Evolutionary conservation across 2,329 filamentous ascomycete genomes (phyloP).

Genomic region (Monilinia fructigena): DNA sequence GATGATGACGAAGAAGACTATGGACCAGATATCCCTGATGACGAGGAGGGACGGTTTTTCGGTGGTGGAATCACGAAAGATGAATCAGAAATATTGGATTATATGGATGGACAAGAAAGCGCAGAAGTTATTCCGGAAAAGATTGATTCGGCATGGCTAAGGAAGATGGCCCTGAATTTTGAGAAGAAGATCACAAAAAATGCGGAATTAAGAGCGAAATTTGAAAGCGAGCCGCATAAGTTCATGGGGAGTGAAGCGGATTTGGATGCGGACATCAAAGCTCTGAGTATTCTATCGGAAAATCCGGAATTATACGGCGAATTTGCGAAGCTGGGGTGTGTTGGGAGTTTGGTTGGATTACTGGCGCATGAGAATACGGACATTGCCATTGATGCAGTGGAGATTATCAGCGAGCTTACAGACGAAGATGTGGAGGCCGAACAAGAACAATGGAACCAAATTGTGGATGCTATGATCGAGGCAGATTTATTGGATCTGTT

Average conservation of each 20-base stretch:
- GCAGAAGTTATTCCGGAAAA: constrained; percentile 58
- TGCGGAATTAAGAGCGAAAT: constrained; percentile 81
- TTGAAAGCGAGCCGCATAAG: constrained; percentile 75
- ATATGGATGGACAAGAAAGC: constrained; percentile 67
- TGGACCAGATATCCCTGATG: constrained; percentile 58
- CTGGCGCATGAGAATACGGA: constrained; percentile 96
- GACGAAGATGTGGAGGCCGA: constrained; percentile 87
- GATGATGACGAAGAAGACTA: constrained; percentile 57
- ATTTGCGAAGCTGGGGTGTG: constrained; percentile 72
- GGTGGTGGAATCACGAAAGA: constrained; percentile 82
- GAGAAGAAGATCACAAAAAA: constrained; percentile 92
- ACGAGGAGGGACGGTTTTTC: constrained; percentile 94
- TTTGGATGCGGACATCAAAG: constrained; percentile 83
- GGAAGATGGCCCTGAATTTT: constrained; percentile 76
- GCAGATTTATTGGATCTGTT: constrained; percentile 73
- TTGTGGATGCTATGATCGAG: constrained; percentile 67
- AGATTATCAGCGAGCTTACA: constrained; percentile 86
- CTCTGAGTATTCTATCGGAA: constrained; percentile 80
- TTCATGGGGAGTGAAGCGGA: constrained; percentile 87
- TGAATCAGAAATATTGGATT: constrained; percentile 83
- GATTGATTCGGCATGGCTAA: constrained; percentile 80
- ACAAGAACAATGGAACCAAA: constrained; percentile 73
- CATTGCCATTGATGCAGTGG: constrained; percentile 86
- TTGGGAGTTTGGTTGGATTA: constrained; percentile 72
- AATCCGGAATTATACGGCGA: constrained; percentile 80